Base-by-base conservation (phyloP, 2,329 filamentous ascomycete species). In the Blumeriella jaapii region DNA sequence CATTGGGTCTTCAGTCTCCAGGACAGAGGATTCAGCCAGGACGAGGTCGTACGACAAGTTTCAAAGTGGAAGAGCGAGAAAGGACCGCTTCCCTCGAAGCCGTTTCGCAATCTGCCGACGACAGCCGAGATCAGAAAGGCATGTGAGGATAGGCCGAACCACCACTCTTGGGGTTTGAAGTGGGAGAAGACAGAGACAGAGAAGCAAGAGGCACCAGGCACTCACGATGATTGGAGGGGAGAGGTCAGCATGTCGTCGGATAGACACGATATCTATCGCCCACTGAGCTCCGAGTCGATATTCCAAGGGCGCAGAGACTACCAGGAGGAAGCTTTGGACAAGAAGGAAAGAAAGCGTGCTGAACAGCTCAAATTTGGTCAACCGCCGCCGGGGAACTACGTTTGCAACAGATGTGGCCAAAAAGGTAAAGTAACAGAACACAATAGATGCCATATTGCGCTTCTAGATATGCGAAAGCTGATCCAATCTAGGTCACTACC, bases 401-500 rank as follows among this genome's bases (percentile, higher is more conserved):
- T 42, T n/a, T 54, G 51, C 42, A 46, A 50, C 36, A 39, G 49
- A n/a, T 54, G 51, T 29, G 22, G 36, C 1, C 24, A 41, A 22
- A 39, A 33, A 38, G 50, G 51, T 50, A 48, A 19, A 44, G 39
- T 12, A 11, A n/a, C 16, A 8, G n/a, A n/a, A n/a, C n/a, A n/a
- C n/a, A n/a, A n/a, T n/a, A n/a, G n/a, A n/a, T n/a, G n/a, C n/a
- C n/a, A n/a, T n/a, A n/a, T n/a, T n/a, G n/a, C n/a, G n/a, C n/a
- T n/a, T n/a, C n/a, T n/a, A n/a, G n/a, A n/a, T n/a, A n/a, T n/a
- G n/a, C n/a, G n/a, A n/a, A n/a, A 5, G 14, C 30, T 35, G 8
- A 35, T 24, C 13, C 6, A 16, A n/a, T 14, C 6, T 9, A 65
- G 63, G 61, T 16, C 63, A 65, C 41, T 53, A 45, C 39, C 45